Evolutionary conservation across 306 rosid genomes (phyloP).

Genomic region (Vicia sativa): DNA sequence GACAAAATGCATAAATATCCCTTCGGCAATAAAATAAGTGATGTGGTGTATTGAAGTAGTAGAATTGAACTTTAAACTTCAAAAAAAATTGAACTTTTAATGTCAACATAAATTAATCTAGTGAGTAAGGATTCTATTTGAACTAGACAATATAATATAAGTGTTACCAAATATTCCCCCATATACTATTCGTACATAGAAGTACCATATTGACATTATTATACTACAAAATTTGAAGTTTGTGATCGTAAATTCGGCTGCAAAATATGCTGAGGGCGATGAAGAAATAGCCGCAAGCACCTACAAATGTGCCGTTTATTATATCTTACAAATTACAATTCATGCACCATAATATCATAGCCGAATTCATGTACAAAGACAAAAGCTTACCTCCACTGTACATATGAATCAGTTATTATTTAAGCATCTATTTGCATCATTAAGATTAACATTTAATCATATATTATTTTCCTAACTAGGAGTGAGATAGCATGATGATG

Average conservation of each 20-base stretch:
- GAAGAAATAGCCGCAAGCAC: conserved; percentile 14
- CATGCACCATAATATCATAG: conserved; percentile 1
- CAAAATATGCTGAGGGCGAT: conserved; percentile 30
- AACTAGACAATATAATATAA: too few relatives aligned
- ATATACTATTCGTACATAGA: not conserved
- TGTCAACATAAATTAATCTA: too few relatives aligned
- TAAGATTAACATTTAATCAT: not conserved
- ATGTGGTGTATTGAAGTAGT: too few relatives aligned
- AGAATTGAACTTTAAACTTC: too few relatives aligned
- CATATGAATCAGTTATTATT: not conserved
- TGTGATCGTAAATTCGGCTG: conserved; percentile 37
- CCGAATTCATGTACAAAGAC: conserved; percentile 32
- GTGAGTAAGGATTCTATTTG: too few relatives aligned
- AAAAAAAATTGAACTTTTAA: too few relatives aligned
- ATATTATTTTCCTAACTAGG: not conserved
- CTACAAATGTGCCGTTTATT: conserved; percentile 26
- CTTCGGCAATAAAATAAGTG: too few relatives aligned
- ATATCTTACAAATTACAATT: not conserved
- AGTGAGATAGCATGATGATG: not conserved
- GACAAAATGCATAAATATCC: too few relatives aligned
- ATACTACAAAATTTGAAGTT: conserved; percentile 8
- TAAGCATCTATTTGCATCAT: not conserved
- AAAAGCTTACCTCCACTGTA: conserved; percentile 31
- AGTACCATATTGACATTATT: not conserved
- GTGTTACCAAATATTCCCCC: too few relatives aligned